phyloP scores from a whole-genome alignment of 805 yeast species.

The Candida nanaspora region DNA sequence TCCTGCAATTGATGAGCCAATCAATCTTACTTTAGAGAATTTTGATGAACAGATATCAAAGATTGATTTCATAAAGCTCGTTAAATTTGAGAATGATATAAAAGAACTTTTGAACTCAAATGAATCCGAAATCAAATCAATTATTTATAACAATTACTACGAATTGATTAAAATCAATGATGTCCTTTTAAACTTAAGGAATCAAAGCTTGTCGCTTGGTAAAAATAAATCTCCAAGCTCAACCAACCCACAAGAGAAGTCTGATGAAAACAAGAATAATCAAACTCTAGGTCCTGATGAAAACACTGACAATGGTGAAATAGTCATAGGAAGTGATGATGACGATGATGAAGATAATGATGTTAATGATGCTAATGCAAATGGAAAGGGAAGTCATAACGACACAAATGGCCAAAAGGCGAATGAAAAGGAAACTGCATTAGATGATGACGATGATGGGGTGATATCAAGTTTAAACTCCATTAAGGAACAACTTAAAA shows the following conservation, averaged over 20 bases:
- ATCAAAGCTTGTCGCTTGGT: conserved; percentile 4
- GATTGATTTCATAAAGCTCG: conserved; percentile 24
- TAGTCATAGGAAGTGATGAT: conserved; percentile 1
- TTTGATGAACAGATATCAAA: conserved; percentile 25
- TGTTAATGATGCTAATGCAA: too few species aligned
- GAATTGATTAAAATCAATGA: conserved; percentile 64
- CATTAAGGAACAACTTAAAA: conserved; percentile 14
- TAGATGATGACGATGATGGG: conserved; percentile 3
- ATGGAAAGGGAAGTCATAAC: not conserved
- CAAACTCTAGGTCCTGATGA: not conserved
- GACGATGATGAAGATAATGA: conserved; percentile 4
- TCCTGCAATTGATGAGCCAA: conserved; percentile 15
- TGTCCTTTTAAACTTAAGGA: conserved; percentile 34
- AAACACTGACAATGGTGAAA: too few species aligned
- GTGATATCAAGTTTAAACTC: conserved; percentile 16
- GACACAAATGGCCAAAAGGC: too few species aligned
- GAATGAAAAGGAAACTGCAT: too few species aligned
- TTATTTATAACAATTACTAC: conserved; percentile 69
- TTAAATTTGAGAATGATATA: conserved; percentile 32
- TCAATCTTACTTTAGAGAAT: conserved; percentile 21
- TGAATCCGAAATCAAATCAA: conserved; percentile 58
- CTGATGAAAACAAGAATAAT: not conserved
- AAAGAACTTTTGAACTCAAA: conserved; percentile 41
- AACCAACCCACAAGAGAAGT: not conserved
- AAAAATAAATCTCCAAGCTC: too few species aligned